A percentile compares a stretch with the other conserved stretches of the same genome.
Conservation (phyloP, 2,329 filamentous ascomycete species). For the Cercospora sp. region DNA sequence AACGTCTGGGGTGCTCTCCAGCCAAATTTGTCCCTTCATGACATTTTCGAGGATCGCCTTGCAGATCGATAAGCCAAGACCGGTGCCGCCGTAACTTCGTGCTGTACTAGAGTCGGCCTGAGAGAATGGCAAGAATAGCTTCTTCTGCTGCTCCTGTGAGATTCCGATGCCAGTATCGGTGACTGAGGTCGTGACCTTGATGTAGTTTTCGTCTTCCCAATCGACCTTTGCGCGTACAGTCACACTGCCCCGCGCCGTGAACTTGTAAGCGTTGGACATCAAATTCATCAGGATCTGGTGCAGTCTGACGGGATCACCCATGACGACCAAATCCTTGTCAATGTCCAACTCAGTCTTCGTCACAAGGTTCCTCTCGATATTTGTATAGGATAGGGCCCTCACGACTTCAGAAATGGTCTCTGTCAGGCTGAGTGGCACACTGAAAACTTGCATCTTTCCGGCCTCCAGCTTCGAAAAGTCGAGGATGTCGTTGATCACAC, state of each 20-base stretch:
- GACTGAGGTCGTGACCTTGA: constrained; percentile 81
- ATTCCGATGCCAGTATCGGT: constrained; percentile 91
- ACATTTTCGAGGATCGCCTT: constrained; percentile 92
- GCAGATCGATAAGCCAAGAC: constrained; percentile 88
- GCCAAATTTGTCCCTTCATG: constrained; percentile 80
- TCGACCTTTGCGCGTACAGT: constrained; percentile 77
- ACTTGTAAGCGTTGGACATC: constrained; percentile 90
- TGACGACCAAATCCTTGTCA: constrained; percentile 55
- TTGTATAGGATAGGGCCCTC: constrained; percentile 62
- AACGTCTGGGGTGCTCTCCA: constrained; percentile 72
- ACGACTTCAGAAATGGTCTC: constrained; percentile 66
- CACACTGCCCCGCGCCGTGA: constrained; percentile 82
- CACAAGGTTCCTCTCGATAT: constrained; percentile 59
- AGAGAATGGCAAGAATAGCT: constrained; percentile 88
- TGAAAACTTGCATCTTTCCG: constrained; percentile 62
- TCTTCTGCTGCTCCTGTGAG: constrained; percentile 74
- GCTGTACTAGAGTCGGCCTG: constrained; percentile 90
- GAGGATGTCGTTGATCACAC: constrained; percentile 55
- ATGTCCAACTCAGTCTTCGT: constrained; percentile 59
- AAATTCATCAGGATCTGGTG: constrained; percentile 69
- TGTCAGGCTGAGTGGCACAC: constrained; percentile 51
- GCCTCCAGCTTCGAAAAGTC: constrained; percentile 56
- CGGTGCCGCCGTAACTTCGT: constrained; percentile 87
- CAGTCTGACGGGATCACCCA: constrained; percentile 54
- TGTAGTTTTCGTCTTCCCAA: constrained; percentile 66